Conservation (phyloP, 352 stramenopile species). For the Phytophthora sansomeana region DNA sequence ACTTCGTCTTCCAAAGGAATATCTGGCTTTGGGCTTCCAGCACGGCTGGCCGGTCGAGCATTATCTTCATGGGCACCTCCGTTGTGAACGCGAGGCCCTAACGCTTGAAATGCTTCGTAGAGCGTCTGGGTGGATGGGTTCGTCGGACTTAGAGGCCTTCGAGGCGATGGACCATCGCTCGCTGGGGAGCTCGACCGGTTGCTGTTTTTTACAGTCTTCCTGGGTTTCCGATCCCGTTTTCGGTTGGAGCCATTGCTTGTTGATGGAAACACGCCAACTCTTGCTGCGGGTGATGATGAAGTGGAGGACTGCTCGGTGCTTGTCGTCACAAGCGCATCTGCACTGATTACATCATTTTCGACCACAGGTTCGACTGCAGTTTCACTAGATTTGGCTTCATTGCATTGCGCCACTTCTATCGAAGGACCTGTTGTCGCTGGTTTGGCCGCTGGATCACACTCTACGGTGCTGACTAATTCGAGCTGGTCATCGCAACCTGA, state of each 20-base stretch:
- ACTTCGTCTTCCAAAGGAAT: slow-evolving; percentile 25
- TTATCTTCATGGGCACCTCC: slow-evolving; percentile 13
- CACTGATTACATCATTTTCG: neutral
- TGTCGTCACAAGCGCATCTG: neutral
- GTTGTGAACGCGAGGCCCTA: slow-evolving; percentile 27
- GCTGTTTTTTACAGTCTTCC: slow-evolving; percentile 40
- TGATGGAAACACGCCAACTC: slow-evolving; percentile 2
- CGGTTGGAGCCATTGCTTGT: slow-evolving; percentile 20
- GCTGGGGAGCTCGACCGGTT: slow-evolving; percentile 30
- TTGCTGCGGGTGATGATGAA: slow-evolving; percentile 12
- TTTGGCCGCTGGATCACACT: neutral
- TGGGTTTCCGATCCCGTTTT: slow-evolving; percentile 48
- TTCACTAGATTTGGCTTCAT: neutral
- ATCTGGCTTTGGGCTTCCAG: slow-evolving; percentile 13
- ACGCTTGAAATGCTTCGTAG: slow-evolving; percentile 29
- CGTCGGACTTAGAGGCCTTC: slow-evolving; percentile 18
- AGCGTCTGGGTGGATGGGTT: slow-evolving; percentile 23
- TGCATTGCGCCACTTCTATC: slow-evolving; percentile 3
- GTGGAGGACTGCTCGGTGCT: slow-evolving; percentile 4
- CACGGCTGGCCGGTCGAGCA: slow-evolving; percentile 1
- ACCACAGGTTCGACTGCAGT: neutral
- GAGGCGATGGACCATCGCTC: slow-evolving; percentile 20
- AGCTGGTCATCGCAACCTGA: slow-evolving; percentile 11
- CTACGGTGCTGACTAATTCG: neutral
- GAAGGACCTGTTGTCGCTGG: neutral